Percentiles rank a stretch among this genome's conserved stretches.
Evolutionary conservation across 2,329 filamentous ascomycete species (phyloP).

Genomic region (Aspergillus caelatus): DNA sequence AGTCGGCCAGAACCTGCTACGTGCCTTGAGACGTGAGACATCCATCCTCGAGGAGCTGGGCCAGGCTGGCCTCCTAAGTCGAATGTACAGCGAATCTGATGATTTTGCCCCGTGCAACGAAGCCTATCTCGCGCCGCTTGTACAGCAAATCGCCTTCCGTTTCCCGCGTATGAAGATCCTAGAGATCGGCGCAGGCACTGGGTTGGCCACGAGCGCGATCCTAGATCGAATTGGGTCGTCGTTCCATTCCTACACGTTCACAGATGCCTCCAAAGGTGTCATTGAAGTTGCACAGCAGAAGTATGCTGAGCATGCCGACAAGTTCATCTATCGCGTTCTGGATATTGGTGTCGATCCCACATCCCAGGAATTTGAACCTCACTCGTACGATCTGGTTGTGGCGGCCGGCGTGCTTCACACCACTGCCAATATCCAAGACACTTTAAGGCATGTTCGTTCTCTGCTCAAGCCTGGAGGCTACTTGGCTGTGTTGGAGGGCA

Average conservation of each 20-base stretch:
- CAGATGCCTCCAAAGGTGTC: conserved; percentile 28
- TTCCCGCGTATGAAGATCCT: conserved; percentile 16
- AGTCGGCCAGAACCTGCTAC: not conserved
- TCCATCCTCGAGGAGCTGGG: not conserved
- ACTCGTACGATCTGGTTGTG: conserved; percentile 32
- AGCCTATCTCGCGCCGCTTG: not conserved
- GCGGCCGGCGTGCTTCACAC: conserved; percentile 33
- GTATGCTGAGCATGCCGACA: conserved; percentile 23
- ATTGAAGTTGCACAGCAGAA: conserved; percentile 30
- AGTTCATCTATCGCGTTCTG: conserved; percentile 24
- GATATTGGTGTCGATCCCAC: conserved; percentile 27
- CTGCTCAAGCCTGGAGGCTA: conserved; percentile 44
- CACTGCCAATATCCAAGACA: conserved; percentile 22
- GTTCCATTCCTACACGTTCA: conserved; percentile 19
- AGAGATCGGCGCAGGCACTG: conserved; percentile 23
- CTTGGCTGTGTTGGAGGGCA: not conserved
- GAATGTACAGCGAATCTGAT: too few relatives aligned
- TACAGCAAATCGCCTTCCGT: conserved; percentile 4
- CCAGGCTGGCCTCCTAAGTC: not conserved
- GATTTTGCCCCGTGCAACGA: not conserved
- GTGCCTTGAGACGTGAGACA: not conserved
- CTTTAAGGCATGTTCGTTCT: conserved; percentile 23
- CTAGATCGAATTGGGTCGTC: not conserved
- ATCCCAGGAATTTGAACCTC: conserved; percentile 26
- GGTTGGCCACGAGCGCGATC: conserved; percentile 11